Conservation (phyloP, 352 stramenopile species). For the Phytopythium delawarense region DNA sequence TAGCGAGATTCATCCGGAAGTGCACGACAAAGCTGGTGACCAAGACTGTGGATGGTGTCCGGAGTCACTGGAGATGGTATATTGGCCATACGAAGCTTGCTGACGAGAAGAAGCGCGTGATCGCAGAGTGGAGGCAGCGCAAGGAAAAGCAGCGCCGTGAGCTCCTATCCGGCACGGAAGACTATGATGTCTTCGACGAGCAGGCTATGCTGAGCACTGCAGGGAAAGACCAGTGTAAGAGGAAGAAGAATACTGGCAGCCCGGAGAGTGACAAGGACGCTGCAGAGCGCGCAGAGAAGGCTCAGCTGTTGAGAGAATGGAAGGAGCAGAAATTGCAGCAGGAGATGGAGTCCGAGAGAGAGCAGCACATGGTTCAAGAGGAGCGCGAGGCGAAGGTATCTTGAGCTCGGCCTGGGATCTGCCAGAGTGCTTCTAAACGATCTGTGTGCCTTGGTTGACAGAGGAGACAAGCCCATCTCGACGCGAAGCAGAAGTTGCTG, state of each 20-base stretch:
- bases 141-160: slow-evolving; percentile 47
- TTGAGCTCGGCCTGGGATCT: not conserved
- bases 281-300: slow-evolving; percentile 23
- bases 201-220: slow-evolving; percentile 1
- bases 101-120: slow-evolving; percentile 55
- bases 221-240: not conserved
- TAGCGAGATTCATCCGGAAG: slow-evolving; percentile 45
- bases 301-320: slow-evolving; percentile 32
- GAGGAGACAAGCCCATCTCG: slow-evolving; percentile 51
- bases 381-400: slow-evolving; percentile 27
- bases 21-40: slow-evolving; percentile 53
- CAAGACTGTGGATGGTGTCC: slow-evolving; percentile 44
- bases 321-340: slow-evolving; percentile 39
- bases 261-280: not conserved
- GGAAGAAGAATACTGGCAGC: not conserved
- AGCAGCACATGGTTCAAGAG: slow-evolving; percentile 38
- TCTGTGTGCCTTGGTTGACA: slow-evolving; percentile 11
- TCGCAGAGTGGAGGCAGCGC: slow-evolving; percentile 46
- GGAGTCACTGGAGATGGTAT: slow-evolving; percentile 70
- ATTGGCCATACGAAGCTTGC: slow-evolving; percentile 42
- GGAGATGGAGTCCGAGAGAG: slow-evolving; percentile 22
- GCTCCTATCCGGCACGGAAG: not conserved
- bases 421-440: not conserved
- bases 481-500: slow-evolving; percentile 74
- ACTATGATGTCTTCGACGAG: slow-evolving; percentile 2